Conservation (phyloP, 306 rosid genomes). For the Notholithocarpus densiflorus region DNA sequence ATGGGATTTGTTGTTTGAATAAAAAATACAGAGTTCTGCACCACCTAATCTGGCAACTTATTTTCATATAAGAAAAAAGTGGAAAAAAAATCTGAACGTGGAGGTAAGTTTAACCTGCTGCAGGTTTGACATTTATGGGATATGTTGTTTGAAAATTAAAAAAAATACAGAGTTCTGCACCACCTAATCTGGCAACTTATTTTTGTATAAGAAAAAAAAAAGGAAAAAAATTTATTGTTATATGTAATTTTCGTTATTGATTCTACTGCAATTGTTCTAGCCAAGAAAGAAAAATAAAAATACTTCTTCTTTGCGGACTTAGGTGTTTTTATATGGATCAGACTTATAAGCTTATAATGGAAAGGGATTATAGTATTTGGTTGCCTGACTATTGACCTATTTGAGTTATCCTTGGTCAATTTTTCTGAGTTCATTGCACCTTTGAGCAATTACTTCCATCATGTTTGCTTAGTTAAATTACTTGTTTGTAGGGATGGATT, state of each 20-base stretch:
- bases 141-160: neutral
- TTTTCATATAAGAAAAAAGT: neutral
- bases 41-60: neutral
- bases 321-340: neutral
- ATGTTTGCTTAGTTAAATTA: slow-evolving; percentile 12
- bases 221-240: neutral
- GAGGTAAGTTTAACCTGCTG: neutral
- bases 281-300: neutral
- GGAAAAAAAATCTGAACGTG: neutral
- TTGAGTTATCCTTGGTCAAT: neutral
- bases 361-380: neutral
- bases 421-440: slow-evolving; percentile 8
- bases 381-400: neutral
- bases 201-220: neutral
- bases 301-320: neutral
- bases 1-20: neutral
- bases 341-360: neutral
- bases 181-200: neutral
- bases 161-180: neutral
- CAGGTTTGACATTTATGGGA: no score
- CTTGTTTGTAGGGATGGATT: slow-evolving; percentile 50
- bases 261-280: neutral
- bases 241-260: neutral
- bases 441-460: slow-evolving; percentile 6
- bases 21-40: neutral